A percentile compares a stretch with the other conserved stretches of the same genome.
Evolutionary conservation across 495 filamentous ascomycete genomes (phyloP).

Genomic region (Tetracladium setigerum): DNA sequence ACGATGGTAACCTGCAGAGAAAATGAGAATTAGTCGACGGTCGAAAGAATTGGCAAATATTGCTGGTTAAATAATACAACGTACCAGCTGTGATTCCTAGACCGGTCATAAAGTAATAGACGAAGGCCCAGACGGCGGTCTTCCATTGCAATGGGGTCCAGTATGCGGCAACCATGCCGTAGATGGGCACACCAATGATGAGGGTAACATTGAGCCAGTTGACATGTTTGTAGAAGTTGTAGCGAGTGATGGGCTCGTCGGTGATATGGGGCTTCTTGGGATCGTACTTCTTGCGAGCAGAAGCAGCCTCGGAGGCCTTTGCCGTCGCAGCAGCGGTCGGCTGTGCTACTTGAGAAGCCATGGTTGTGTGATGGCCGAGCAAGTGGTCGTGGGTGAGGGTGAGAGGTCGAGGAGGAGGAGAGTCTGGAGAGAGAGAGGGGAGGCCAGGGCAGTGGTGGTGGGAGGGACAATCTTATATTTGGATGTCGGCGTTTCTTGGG

Average conservation of each 20-base stretch:
- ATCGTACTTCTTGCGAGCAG: not conserved
- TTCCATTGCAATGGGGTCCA: slow-evolving; percentile 73
- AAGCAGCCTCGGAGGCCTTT: not conserved
- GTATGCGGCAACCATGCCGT: slow-evolving; percentile 67
- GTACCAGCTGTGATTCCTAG: slow-evolving; percentile 81
- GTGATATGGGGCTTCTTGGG: slow-evolving; percentile 37
- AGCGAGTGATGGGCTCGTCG: slow-evolving; percentile 45
- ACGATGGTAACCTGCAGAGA: slow-evolving; percentile 65
- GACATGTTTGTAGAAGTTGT: slow-evolving; percentile 96
- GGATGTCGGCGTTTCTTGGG: too few relatives aligned
- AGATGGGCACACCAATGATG: slow-evolving; percentile 77
- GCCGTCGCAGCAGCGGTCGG: not conserved
- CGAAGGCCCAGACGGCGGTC: slow-evolving; percentile 73
- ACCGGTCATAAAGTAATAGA: slow-evolving; percentile 90
- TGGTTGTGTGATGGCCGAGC: slow-evolving; percentile 15
- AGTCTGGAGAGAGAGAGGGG: too few relatives aligned
- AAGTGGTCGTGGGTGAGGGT: not conserved
- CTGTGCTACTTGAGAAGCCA: slow-evolving; percentile 16
- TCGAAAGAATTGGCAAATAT: not conserved
- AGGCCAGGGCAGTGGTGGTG: too few relatives aligned
- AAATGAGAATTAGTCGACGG: not conserved
- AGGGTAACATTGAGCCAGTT: slow-evolving; percentile 89
- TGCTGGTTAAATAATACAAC: not conserved
- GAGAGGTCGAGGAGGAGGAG: slow-evolving; percentile 6
- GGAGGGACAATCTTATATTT: too few relatives aligned